Evolutionary conservation across 2,329 filamentous ascomycete genomes (phyloP), one percentile per base, ranked within the genome.

Genomic region (Trichoderma hamatum): DNA sequence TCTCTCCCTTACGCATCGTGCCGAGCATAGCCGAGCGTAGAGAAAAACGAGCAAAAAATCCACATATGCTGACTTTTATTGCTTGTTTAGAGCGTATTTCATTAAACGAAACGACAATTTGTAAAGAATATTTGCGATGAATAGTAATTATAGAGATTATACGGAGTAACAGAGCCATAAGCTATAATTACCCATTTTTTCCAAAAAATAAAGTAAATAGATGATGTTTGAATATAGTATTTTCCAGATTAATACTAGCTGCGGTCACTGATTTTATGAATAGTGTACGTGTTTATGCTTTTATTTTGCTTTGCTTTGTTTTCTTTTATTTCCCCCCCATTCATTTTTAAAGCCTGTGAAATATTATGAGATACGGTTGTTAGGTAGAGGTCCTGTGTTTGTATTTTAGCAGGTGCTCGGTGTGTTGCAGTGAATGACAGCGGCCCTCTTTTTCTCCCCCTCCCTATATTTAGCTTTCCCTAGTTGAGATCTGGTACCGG

Each of bases 71-170:
- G 14, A 68, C 51, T 43, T 16, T 16, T 32, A 10, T 30, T 54
- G 2, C 26, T 51, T 65, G 39, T 55, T 21, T 26, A 89, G 86
- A 80, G 85, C 87, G 34, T 89, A 89, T 77, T 89, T 89, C 70
- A 88, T 89, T 72, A 83, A 82, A 72, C 82, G 83, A 71, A 88
- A 88, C 71, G 80, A 84, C 69, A 71, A 74, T 32, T 75, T 77
- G 63, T 82, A 75, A 81, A 58, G 34, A 60, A 52, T 30, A 32
- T 36, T 58, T 32, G 39, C 63, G 54, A 43, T 16, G 36, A 28
- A 51, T 34, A 28, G 63, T 67, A 67, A 67, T 67, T 67, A 67
- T 67, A 67, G 54, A 67, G 28, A 51, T 67, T 67, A 67, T 59
- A 46, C 28, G 36, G 54, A 67, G 63, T 28, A 55, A 55, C 39